These are phyloP conservation scores for Fusarium decemcellulare DNA, from an alignment of 2,329 filamentous ascomycete species.

Conservation along the genomic window DNA sequence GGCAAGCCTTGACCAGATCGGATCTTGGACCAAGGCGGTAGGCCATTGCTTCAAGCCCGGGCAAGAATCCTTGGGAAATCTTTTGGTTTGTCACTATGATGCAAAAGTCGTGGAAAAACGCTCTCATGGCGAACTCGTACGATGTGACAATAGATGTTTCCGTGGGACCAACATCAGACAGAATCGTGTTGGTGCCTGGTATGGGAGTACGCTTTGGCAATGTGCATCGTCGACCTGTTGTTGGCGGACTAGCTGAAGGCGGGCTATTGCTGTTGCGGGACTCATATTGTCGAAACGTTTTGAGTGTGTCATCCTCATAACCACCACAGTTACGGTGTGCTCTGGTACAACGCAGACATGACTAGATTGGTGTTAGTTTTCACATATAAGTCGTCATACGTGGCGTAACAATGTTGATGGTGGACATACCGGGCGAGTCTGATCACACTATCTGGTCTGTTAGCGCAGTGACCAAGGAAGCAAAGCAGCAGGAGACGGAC, in stretches of 20 bases:
- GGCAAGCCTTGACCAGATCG: slow-evolving; percentile 1
- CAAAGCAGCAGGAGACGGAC: not conserved
- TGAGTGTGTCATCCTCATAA: not conserved
- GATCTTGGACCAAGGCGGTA: not conserved
- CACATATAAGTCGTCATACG: not conserved
- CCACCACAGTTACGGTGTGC: slow-evolving; percentile 3
- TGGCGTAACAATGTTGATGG: not conserved
- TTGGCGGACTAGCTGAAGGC: not conserved
- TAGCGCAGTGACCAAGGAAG: not conserved
- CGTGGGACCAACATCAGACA: not conserved
- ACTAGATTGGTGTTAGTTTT: not conserved
- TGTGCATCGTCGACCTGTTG: not conserved
- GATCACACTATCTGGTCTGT: not conserved
- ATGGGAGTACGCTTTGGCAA: not conserved
- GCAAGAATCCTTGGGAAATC: not conserved
- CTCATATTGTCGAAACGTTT: not conserved
- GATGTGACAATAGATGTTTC: not conserved
- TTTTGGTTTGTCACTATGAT: not conserved
- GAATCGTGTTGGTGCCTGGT: not conserved
- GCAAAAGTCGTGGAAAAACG: slow-evolving; percentile 3
- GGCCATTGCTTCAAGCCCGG: not conserved
- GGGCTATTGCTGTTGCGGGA: not conserved
- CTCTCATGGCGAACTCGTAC: not conserved
- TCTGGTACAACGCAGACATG: not conserved
- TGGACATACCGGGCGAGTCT: not conserved